These are phyloP conservation scores for Styphnolobium japonicum DNA, from an alignment of 306 rosid genomes.

Conservation along the genomic window DNA sequence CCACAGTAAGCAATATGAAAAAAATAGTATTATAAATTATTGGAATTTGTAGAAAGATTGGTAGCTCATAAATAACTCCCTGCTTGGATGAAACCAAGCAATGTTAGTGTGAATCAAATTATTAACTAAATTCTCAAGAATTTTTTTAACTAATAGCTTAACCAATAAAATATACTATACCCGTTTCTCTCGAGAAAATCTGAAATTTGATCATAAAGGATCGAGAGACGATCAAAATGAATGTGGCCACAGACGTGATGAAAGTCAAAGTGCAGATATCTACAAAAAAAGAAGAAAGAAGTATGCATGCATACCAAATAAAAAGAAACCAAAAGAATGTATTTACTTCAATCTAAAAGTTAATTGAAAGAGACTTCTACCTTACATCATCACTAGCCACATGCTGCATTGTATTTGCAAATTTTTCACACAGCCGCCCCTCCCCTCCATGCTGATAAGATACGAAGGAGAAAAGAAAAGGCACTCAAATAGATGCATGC, in stretches of 20 bases:
- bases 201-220: conserved; percentile 83
- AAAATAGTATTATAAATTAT: conserved; percentile 10
- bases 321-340: not conserved
- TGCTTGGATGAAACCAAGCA: conserved; percentile 20
- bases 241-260: conserved; percentile 92
- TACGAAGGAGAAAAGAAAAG: conserved; percentile 32
- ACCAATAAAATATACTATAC: conserved; percentile 47
- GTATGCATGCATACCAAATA: conserved; percentile 22
- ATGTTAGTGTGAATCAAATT: conserved; percentile 5
- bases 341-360: conserved; percentile 12
- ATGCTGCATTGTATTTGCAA: conserved; percentile 64
- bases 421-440: conserved; percentile 78
- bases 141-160: conserved; percentile 2
- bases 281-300: conserved; percentile 32
- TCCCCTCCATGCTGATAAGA: conserved; percentile 90
- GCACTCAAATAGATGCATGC: conserved; percentile 22
- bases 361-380: conserved; percentile 53
- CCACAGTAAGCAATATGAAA: conserved; percentile 17
- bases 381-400: conserved; percentile 77
- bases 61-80: conserved; percentile 8
- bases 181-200: conserved; percentile 88
- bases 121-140: conserved; percentile 18
- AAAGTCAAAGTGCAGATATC: conserved; percentile 95
- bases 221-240: conserved; percentile 92
- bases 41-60: conserved; percentile 15